Base-by-base conservation (phyloP, 805 yeast genomes). In the Helenozyma baotianmanensis region DNA sequence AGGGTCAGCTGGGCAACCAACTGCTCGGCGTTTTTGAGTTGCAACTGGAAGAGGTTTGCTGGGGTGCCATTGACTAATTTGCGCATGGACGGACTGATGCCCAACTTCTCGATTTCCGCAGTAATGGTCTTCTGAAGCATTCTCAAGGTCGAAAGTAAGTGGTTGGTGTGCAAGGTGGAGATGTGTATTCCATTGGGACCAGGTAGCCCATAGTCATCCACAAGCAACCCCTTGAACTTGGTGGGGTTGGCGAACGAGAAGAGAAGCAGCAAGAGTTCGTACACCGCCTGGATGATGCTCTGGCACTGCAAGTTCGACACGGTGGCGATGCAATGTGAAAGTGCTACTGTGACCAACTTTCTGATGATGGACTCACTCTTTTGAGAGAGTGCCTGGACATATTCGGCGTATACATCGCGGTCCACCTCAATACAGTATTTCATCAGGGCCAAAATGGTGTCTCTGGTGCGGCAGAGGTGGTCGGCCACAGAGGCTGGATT, bases 191-290 rank as follows among this genome's bases (percentile, higher is more conserved):
- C 34, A 13, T 25, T 23, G 8, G 17, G 24, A 9, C 21, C 17
- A 11, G 27, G 12, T n/a, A 30, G 18, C n/a, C 33, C 33, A 18
- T 30, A 30, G 14, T 30, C 35, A 21, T 39, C 36, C 13, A 30
- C 26, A 14, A 30, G 33, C 9, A 30, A 18, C 11, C 22, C 19
- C 27, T 24, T 27, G 27, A 36, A 31, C n/a, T 36, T 41, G 33
- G 33, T 36, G 10, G 48, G 48, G 23, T 41, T 41, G 4, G 48
- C 36, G 21, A 41, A 41, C 8, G 39, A 32, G 29, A 33, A 43
- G 19, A 40, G 29, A 17, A 43, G 35, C 18, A 30, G 14, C 6
- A 40, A 33, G 10, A 43, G 28, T 14, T 36, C 43, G 15, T 38
- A 39, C 23, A 30, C 29, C 10, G 39, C 38, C 23, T 39, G 32